Conservation (phyloP, 2,329 filamentous ascomycete genomes). For the Herpotrichia juniperi region DNA sequence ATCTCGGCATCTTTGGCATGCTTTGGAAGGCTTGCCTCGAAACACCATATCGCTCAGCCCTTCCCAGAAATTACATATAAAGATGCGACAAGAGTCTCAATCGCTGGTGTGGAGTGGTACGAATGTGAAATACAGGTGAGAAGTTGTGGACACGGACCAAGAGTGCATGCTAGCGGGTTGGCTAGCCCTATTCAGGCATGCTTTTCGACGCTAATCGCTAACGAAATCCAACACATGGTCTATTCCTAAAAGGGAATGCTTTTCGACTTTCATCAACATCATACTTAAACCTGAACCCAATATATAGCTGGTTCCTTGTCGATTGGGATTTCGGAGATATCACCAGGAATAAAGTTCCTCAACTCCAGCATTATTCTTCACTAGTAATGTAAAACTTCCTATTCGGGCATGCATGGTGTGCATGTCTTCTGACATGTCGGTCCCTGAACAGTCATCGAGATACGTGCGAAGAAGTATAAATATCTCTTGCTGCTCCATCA, state of each 20-base stretch:
- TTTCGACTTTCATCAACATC: no score
- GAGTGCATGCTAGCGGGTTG: background rate
- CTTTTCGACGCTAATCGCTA: slow-evolving; percentile 7
- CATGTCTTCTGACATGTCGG: no score
- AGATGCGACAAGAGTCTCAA: background rate
- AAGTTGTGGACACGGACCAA: background rate
- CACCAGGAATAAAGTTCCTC: no score
- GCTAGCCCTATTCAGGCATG: background rate
- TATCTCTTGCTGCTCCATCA: no score
- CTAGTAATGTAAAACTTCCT: no score
- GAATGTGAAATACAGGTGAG: background rate
- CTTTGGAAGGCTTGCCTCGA: slow-evolving; percentile 25
- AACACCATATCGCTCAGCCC: slow-evolving; percentile 4
- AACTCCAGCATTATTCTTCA: no score
- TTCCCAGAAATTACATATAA: background rate
- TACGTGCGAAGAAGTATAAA: no score
- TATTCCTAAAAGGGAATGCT: background rate
- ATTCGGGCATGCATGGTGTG: no score
- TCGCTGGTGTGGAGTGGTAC: background rate
- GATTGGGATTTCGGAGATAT: no score
- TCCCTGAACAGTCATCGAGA: no score
- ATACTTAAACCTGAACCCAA: no score
- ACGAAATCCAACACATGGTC: background rate
- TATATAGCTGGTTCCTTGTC: no score
- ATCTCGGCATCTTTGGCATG: slow-evolving; percentile 25